Base-by-base conservation (phyloP, 2,329 filamentous ascomycete genomes). In the Aspergillus fructus region DNA sequence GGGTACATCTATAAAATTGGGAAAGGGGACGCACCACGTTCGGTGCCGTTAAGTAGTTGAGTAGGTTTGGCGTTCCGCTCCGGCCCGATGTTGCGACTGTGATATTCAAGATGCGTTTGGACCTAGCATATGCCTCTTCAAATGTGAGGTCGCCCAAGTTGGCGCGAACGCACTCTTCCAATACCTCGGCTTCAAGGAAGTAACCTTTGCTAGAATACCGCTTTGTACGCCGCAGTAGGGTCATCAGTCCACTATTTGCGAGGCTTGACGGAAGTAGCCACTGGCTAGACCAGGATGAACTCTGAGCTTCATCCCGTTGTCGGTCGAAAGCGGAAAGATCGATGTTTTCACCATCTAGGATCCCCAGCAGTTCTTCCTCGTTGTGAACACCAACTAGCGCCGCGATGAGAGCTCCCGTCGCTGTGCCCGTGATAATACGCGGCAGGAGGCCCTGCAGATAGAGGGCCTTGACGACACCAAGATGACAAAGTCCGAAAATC, bases 71-170 rank as follows among this genome's bases (percentile, higher is more conserved):
- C 1, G 93, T 86, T 34, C 90, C 91, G 13, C 85, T 87, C 60
- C 87, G 85, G 5, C 85, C 86, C 21, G 86, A 86, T 1, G 89
- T 90, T 0, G 90, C 89, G 21, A 97, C 88, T 0, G 92, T 96
- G 62, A 97, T 97, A 71, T 97, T 97, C 64, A 97, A 78, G 3
- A 96, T 87, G 50, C 91, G 82, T 69, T 94, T 94, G 40, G 91
- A 96, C 60, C 86, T 85, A 51, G 87, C 84, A 68, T 93, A 96
- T 0, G 93, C 93, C 76, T 97, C 93, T 73, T 96, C 91, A 68
- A 97, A 97, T 0, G 93, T 97, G 60, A 96, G 72, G 66, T 96
- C 89, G 9, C 92, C 93, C 13, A 96, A 87, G 64, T 96, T 96
- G 13, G 88, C 86, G 56, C 89, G 84, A 13, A 97, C 89, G 64